Base-by-base conservation (phyloP, 371 early-diverging fungal genomes). In the Saksenaea vasiformis region DNA sequence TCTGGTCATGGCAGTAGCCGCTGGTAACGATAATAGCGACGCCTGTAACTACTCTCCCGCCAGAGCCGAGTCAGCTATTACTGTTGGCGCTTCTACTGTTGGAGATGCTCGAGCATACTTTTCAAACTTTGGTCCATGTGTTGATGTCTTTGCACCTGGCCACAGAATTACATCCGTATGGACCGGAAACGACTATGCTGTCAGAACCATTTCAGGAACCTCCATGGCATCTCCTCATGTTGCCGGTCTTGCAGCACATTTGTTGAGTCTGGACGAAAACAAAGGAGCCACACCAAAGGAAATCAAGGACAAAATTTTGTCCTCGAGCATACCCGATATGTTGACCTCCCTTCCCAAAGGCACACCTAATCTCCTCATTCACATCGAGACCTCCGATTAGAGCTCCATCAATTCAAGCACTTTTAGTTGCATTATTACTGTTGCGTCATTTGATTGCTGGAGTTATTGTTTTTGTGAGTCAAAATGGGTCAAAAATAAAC, bases 211-310 rank as follows among this genome's bases (percentile, higher is more conserved):
- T 69, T 95, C 95, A 24, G 99, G 99, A 39, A 99, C 99, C 5
- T 94, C 95, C 44, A 99, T 99, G 99, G 99, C 99, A 27, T 84
- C 93, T 10, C 99, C 99, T 3, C 99, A 99, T 75, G 97, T 96
- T 38, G 87, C 92, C 66, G 99, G 99, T 54, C 83, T 95, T 55
- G 85, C 95, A 56, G 98, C 98, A 27, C 86, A 92, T 74, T 90
- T 88, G 77, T 79, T 92, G 57, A 87, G 87, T 63, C 76, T 82
- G 24, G 61, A 73, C 43, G 76, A 85, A n/a, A 85, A 91, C 60
- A 77, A 79, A 58, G 69, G 77, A 15, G 86, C 89, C 35, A 84
- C 91, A 3, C 91, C 96, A 60, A 84, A 90, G 68, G 85, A 91
- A 62, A 85, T 96, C 75, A 94, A 94, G 84, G 75, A 85, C 56